phyloP scores from a whole-genome alignment of 495 filamentous ascomycete species.

The Talaromyces thailandensis region DNA sequence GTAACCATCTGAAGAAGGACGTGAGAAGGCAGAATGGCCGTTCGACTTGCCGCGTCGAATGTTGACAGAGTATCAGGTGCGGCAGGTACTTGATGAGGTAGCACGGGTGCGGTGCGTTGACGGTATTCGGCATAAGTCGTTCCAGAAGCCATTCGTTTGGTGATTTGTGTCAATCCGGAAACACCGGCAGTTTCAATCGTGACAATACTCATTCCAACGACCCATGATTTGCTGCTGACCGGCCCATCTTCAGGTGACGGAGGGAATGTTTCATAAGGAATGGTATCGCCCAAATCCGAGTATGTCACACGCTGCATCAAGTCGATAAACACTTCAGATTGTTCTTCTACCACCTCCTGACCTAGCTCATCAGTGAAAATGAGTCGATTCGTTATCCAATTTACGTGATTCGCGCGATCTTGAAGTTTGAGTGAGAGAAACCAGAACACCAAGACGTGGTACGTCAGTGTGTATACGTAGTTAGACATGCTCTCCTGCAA shows the following conservation, averaged over 20 bases:
- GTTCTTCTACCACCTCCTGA: constrained; percentile 73
- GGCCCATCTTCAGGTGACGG: constrained; percentile 56
- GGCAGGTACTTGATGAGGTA: constrained; percentile 54
- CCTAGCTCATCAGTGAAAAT: constrained; percentile 64
- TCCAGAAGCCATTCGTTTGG: constrained; percentile 74
- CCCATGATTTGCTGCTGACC: constrained; percentile 68
- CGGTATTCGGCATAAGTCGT: constrained; percentile 70
- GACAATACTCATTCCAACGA: constrained; percentile 79
- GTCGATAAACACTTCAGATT: constrained; percentile 87
- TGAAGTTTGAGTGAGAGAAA: constrained; percentile 78
- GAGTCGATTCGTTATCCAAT: constrained; percentile 87
- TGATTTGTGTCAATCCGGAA: constrained; percentile 69
- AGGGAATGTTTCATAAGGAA: constrained; percentile 44
- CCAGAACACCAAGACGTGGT: constrained; percentile 96
- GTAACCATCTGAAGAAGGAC: constrained; percentile 64
- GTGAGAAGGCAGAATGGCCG: constrained; percentile 65
- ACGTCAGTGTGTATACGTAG: constrained; percentile 87
- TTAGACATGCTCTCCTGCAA: constrained; percentile 44
- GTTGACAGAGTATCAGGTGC: constrained; percentile 37
- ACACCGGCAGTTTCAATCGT: constrained; percentile 71
- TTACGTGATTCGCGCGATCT: constrained; percentile 74
- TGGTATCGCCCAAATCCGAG: constrained; percentile 62
- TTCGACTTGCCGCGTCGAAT: constrained; percentile 23
- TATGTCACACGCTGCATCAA: constrained; percentile 90
- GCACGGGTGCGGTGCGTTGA: constrained; percentile 58